Percentiles rank a stretch among this genome's conserved stretches.
Conservation (phyloP, 805 yeast species). For the Brettanomyces custersianus region DNA sequence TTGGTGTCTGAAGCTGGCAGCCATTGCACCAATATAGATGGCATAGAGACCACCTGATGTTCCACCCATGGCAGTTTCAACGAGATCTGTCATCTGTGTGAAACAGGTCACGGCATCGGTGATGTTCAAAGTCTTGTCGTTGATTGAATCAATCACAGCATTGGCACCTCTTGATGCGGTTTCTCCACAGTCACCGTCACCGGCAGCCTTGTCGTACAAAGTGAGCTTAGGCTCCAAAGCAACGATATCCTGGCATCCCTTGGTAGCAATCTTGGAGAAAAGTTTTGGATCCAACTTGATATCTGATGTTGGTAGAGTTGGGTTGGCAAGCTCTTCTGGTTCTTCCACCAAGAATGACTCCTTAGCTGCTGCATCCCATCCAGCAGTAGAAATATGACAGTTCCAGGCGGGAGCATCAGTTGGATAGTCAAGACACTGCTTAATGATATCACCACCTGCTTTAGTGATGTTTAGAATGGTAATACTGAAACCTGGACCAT, state of each 20-base stretch:
- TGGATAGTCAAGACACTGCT: constrained; percentile 57
- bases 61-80: constrained; percentile 91
- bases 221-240: constrained; percentile 79
- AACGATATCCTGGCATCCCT: constrained; percentile 45
- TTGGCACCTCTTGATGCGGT: constrained; percentile 78
- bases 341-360: constrained; percentile 19
- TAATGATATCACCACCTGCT: constrained; percentile 34
- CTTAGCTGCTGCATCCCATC: constrained; percentile 12
- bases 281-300: constrained; percentile 22
- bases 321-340: constrained; percentile 17
- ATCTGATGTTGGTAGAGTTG: constrained; percentile 22
- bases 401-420: constrained; percentile 85
- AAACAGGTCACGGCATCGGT: constrained; percentile 49
- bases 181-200: constrained; percentile 97
- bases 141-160: constrained; percentile 51
- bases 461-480: constrained; percentile 66
- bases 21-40: constrained; percentile 72
- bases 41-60: constrained; percentile 93
- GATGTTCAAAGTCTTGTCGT: constrained; percentile 27
- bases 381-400: constrained; percentile 25
- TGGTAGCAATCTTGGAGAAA: constrained; percentile 28
- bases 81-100: constrained; percentile 68
- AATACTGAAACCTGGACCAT: constrained; percentile 86
- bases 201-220: constrained; percentile 77
- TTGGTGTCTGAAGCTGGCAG: constrained; percentile 39